Evolutionary conservation across 2,329 filamentous ascomycete genomes (phyloP), one percentile per base, ranked within the genome.

Genomic region (Monosporascus sp.): DNA sequence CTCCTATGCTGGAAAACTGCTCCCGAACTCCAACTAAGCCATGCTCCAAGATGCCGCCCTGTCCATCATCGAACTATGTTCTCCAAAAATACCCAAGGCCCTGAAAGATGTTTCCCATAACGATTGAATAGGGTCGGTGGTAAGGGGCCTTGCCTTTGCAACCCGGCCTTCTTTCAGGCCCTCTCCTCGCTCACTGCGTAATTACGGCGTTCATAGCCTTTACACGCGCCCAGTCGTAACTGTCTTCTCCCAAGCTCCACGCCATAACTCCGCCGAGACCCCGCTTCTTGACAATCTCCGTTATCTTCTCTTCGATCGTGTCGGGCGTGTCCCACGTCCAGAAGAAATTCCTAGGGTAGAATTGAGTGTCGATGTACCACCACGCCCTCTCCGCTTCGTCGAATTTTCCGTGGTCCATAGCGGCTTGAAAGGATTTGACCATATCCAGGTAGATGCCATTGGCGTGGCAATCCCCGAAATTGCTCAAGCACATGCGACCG

Each of bases 291-390:
- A 80, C 67, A 44, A 79, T 75, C 1, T 72, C 61, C 1, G 68
- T 57, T 47, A 81, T 76, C 67, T 82, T 83, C 45, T 66, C 55
- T 1, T 61, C 37, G 26, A 83, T 77, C 1, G 77, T 66, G n/a
- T 72, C 69, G 0, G 75, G 67, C 0, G 75, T 80, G 51, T 83
- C 80, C 76, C 77, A 82, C 2, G 76, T 76, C 80, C 79, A 83
- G 68, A 78, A 82, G 37, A 80, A 24, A 17, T 37, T 50, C 22
- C 24, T 14, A 27, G 52, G 53, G 5, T 7, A 41, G 20, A 27
- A 48, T 22, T 19, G 40, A 20, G 43, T 48, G 26, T 55, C 55
- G 19, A 55, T 26, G 37, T 52, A 59, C 43, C 49, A 59, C 24
- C 49, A 7, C 7, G 47, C 57, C 3, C 55, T 53, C 3, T 43